These are phyloP conservation scores for Stramenopiles sp. DNA, from an alignment of 352 stramenopile species.

Conservation along the genomic window DNA sequence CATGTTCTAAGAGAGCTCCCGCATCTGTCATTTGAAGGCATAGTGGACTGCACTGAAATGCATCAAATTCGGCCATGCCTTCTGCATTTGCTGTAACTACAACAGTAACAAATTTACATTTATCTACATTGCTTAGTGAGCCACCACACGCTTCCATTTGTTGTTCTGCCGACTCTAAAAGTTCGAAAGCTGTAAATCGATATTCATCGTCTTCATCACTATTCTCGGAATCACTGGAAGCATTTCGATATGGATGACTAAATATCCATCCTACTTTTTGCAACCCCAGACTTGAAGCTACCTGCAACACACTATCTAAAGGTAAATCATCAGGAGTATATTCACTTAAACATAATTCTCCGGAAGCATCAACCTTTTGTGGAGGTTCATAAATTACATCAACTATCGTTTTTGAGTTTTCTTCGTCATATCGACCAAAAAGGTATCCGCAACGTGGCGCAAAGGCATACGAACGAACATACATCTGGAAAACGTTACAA, in stretches of 20 bases:
- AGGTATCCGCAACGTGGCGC: conserved; percentile 1
- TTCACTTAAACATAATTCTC: no score
- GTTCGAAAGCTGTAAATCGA: not conserved
- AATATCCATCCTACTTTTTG: conserved; percentile 3
- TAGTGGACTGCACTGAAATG: conserved; percentile 2
- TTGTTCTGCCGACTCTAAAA: not conserved
- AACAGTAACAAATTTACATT: conserved; percentile 6
- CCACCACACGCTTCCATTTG: not conserved
- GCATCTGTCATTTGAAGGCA: conserved; percentile 1
- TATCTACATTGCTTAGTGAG: no score
- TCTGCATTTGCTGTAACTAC: conserved; percentile 6
- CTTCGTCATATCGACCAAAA: not conserved
- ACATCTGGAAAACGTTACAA: no score
- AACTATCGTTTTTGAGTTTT: conserved; percentile 2
- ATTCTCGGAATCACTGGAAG: no score
- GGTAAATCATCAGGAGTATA: not conserved
- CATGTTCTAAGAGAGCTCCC: conserved; percentile 1
- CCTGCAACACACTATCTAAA: not conserved
- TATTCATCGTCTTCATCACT: not conserved
- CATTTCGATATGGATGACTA: no score
- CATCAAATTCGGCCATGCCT: not conserved
- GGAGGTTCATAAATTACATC: conserved; percentile 5
- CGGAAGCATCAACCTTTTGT: conserved; percentile 1
- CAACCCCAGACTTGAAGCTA: conserved; percentile 1
- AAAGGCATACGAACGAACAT: not conserved